Evolutionary conservation across 106 monocot species (phyloP).

Genomic region (Acorus calamus): DNA sequence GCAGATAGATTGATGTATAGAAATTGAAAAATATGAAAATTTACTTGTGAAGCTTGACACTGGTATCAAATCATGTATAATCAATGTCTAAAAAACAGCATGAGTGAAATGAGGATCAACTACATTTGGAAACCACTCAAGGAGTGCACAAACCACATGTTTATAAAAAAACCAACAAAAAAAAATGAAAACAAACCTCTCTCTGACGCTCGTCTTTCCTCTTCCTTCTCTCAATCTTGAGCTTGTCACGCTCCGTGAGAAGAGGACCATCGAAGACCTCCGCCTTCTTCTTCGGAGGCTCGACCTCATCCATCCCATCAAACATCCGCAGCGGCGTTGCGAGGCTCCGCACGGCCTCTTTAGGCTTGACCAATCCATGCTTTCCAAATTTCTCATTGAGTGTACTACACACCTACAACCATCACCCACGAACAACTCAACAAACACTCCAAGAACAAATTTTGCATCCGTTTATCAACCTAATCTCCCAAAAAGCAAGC

Average conservation of each 20-base stretch:
- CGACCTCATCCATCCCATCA: constrained; percentile 89
- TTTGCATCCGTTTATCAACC: not conserved
- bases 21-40: too few relatives aligned
- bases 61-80: too few relatives aligned
- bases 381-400: constrained; percentile 87
- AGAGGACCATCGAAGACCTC: constrained; percentile 77
- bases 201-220: constrained; percentile 94
- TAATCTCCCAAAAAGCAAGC: not conserved
- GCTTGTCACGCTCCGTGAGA: constrained; percentile 68
- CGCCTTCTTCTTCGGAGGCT: constrained; percentile 51
- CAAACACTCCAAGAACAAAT: not conserved
- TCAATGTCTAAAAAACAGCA: too few relatives aligned
- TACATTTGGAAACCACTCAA: not conserved
- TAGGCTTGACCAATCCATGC: constrained; percentile 80
- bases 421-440: not conserved
- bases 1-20: too few relatives aligned
- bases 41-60: too few relatives aligned
- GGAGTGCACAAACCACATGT: too few relatives aligned
- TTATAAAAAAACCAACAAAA: too few relatives aligned
- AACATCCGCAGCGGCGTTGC: constrained; percentile 82
- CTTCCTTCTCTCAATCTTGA: constrained; percentile 84
- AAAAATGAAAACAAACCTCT: constrained; percentile 51
- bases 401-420: constrained; percentile 60
- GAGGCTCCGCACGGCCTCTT: constrained; percentile 69
- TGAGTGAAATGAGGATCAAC: not conserved